Evolutionary conservation across 768 basidiomycete species (phyloP).

Genomic region (Amanita muscaria): DNA sequence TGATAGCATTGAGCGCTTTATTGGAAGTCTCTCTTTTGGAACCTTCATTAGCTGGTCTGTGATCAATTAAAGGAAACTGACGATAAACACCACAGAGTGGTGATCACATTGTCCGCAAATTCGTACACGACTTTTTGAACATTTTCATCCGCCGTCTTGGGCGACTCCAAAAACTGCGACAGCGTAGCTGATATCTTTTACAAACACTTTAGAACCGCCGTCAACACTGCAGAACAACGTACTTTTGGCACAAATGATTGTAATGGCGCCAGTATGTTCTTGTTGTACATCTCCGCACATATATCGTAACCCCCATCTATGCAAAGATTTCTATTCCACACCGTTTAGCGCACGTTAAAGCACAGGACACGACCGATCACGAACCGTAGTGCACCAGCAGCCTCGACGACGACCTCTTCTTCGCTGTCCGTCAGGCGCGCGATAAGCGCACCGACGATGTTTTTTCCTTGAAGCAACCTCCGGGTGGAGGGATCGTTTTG

Average conservation of each 20-base stretch:
- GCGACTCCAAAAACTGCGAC: conserved; percentile 52
- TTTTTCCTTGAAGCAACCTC: conserved; percentile 82
- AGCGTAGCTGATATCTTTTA: conserved; percentile 68
- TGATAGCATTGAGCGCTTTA: conserved; percentile 84
- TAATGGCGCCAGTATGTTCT: conserved; percentile 77
- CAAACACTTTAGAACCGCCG: conserved; percentile 1
- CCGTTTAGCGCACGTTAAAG: too few species aligned
- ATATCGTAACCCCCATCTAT: conserved; percentile 95
- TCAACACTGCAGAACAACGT: conserved; percentile 7
- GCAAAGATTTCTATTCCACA: conserved; percentile 65
- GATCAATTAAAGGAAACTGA: conserved; percentile 47
- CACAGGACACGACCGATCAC: conserved; percentile 15
- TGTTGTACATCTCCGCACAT: conserved; percentile 96
- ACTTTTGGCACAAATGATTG: conserved; percentile 76
- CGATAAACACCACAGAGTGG: conserved; percentile 91
- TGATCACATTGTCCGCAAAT: conserved; percentile 89
- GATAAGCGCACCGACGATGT: conserved; percentile 81
- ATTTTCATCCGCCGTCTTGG: conserved; percentile 59
- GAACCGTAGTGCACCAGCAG: conserved; percentile 80
- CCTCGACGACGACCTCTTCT: conserved; percentile 88
- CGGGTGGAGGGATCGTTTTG: conserved; percentile 93
- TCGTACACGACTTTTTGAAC: conserved; percentile 73
- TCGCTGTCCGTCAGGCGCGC: conserved; percentile 81
- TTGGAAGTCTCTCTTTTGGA: conserved; percentile 90
- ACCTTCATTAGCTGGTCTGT: too few species aligned